phyloP scores from a whole-genome alignment of 1,284 basidiomycete species.

The Earliella scabrosa region DNA sequence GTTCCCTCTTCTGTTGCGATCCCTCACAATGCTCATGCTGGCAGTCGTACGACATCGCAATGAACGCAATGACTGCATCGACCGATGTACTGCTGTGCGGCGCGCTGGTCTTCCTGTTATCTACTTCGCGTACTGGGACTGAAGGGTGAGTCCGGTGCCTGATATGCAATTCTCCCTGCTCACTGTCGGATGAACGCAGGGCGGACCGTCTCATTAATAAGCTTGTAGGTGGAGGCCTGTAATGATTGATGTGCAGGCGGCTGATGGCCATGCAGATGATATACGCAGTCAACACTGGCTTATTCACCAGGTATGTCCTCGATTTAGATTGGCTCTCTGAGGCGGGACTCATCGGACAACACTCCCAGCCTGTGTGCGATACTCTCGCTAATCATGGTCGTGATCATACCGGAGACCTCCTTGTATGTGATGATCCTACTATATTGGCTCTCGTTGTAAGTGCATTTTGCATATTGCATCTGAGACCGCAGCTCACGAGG shows the following conservation, averaged over 20 bases:
- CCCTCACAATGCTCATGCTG: not conserved
- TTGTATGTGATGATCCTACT: slow-evolving; percentile 21
- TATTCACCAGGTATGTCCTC: slow-evolving; percentile 8
- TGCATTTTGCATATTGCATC: not conserved
- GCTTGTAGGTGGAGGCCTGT: slow-evolving; percentile 1
- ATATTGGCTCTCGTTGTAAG: slow-evolving; percentile 19
- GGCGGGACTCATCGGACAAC: not conserved
- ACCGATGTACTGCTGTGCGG: slow-evolving; percentile 18
- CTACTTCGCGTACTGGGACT: slow-evolving; percentile 17
- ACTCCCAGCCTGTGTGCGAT: slow-evolving; percentile 8
- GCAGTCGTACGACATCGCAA: slow-evolving; percentile 15
- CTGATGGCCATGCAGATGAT: slow-evolving; percentile 3
- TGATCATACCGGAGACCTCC: slow-evolving; percentile 6
- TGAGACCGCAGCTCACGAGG: not conserved
- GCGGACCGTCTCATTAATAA: slow-evolving; percentile 21
- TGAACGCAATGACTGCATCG: slow-evolving; percentile 10
- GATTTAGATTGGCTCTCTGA: not conserved
- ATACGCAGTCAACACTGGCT: slow-evolving; percentile 17
- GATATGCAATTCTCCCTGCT: not conserved
- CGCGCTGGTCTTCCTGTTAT: slow-evolving; percentile 14
- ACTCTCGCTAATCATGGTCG: slow-evolving; percentile 11
- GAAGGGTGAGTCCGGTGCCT: slow-evolving; percentile 7
- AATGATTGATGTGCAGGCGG: not conserved
- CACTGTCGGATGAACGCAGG: not conserved
- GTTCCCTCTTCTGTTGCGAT: not conserved